Evolutionary conservation across 75 land plant genomes (phyloP).

Genomic region (Cunninghamia lanceolata): DNA sequence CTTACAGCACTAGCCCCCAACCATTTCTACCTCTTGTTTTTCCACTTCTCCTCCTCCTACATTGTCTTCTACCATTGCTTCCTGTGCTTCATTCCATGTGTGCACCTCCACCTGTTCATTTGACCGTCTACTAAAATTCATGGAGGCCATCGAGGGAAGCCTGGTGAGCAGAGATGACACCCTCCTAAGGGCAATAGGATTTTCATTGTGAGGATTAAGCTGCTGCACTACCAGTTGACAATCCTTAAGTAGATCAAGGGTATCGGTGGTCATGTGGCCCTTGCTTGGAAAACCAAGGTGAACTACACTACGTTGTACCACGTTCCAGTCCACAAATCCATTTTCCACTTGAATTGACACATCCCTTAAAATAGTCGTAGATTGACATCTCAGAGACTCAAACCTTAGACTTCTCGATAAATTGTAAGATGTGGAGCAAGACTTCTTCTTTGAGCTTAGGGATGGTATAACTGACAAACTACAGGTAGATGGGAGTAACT

Average conservation of each 20-base stretch:
- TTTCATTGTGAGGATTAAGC: too few species aligned
- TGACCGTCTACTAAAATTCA: too few species aligned
- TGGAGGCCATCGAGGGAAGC: too few species aligned
- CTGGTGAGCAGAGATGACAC: too few species aligned
- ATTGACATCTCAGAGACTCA: neutral
- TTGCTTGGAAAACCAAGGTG: conserved; percentile 96
- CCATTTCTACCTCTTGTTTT: too few species aligned
- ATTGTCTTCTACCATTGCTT: too few species aligned
- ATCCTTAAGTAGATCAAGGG: conserved; percentile 89
- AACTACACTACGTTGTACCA: conserved; percentile 38
- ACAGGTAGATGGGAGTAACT: neutral
- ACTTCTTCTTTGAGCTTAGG: neutral
- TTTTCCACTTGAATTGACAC: neutral
- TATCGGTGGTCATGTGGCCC: conserved; percentile 90
- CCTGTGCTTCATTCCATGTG: too few species aligned
- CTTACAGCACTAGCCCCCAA: too few species aligned
- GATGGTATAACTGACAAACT: neutral
- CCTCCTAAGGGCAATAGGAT: too few species aligned
- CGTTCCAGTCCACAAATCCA: neutral
- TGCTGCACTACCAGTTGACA: too few species aligned
- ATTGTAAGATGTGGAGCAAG: neutral
- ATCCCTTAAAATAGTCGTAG: neutral
- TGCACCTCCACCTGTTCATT: too few species aligned
- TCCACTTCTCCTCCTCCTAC: too few species aligned
- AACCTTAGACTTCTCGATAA: neutral